A percentile compares a stretch with the other conserved stretches of the same genome.
phyloP scores from a whole-genome alignment of 192 early-diverging fungal genomes.

The Coemansia aciculifera region DNA sequence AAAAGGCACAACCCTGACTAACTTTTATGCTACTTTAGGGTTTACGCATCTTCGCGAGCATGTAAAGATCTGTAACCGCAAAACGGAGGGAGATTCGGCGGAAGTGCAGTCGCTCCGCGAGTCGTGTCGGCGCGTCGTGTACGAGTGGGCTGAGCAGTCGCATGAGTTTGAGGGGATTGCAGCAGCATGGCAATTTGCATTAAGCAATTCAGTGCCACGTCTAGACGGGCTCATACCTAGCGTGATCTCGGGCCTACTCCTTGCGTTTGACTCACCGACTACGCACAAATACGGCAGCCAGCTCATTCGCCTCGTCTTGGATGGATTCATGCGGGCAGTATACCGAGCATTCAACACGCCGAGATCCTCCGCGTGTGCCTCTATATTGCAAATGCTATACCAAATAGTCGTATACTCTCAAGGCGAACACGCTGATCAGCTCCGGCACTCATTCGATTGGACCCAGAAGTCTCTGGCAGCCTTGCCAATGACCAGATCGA shows the following conservation, averaged over 20 bases:
- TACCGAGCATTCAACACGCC: constrained; percentile 36
- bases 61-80: constrained; percentile 40
- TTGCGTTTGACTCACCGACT: constrained; percentile 21
- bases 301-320: constrained; percentile 29
- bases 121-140: constrained; percentile 40
- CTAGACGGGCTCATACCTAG: constrained; percentile 38
- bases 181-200: constrained; percentile 34
- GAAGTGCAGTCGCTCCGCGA: constrained; percentile 29
- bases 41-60: constrained; percentile 52
- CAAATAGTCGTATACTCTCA: constrained; percentile 33
- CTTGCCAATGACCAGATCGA: constrained; percentile 25
- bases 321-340: constrained; percentile 29
- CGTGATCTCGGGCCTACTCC: constrained; percentile 25
- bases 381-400: constrained; percentile 35
- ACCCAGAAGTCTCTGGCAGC: constrained; percentile 22
- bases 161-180: constrained; percentile 21
- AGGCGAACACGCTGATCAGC: constrained; percentile 39
- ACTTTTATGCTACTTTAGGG: constrained; percentile 17
- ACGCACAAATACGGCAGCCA: constrained; percentile 22
- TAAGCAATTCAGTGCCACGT: constrained; percentile 17
- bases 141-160: constrained; percentile 39
- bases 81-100: neutral
- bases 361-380: constrained; percentile 37
- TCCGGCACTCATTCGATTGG: constrained; percentile 47
- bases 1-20: neutral